Base-by-base conservation (phyloP, 331 rosid genomes). In the Pyracantha coccinea region DNA sequence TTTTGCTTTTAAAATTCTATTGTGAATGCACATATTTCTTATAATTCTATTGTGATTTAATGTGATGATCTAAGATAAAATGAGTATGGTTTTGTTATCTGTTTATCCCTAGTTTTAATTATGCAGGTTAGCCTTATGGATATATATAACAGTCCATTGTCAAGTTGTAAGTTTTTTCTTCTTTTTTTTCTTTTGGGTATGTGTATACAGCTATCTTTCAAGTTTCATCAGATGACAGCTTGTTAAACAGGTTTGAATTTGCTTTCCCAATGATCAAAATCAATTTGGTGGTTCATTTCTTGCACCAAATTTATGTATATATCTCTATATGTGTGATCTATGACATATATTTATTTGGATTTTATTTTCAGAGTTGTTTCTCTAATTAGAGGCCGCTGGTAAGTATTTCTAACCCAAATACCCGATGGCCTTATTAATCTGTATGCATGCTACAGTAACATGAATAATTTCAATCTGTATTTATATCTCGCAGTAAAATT, bases 31-130 rank as follows among this genome's bases (percentile, higher is more conserved):
- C 17, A 50, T 50, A 6, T 17, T 50, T 16, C 55, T 50, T 16
- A 50, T 50, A 50, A 50, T 50, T 50, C 20, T 50, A 14, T 50
- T 75, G 35, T 75, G 72, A 66, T 66, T 53, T 66, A 62, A 75
- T 66, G 31, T n/a, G 58, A 33, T 29, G 35, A n/a, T 16, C 19
- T 9, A 11, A 19, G 69, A 25, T 41, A 4, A 50, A 25, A 16
- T 16, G 68, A 63, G 19, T 29, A 16, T 25, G 21, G 19, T 24
- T 61, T 61, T 25, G 33, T 61, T 61, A 27, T 15, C 66, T 61
- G 15, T 58, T 10, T 25, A 8, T 15, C 21, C 17, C 45, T 63
- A 8, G 68, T 19, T 29, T 17, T 19, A 23, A 63, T 17, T 29
- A 29, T 63, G 44, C 23, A 29, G 68, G 24, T 29, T 8, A 50